Percentiles rank a stretch among this genome's conserved stretches.
Conservation (phyloP, 495 filamentous ascomycete species). For the Lepidopterella palustris region DNA sequence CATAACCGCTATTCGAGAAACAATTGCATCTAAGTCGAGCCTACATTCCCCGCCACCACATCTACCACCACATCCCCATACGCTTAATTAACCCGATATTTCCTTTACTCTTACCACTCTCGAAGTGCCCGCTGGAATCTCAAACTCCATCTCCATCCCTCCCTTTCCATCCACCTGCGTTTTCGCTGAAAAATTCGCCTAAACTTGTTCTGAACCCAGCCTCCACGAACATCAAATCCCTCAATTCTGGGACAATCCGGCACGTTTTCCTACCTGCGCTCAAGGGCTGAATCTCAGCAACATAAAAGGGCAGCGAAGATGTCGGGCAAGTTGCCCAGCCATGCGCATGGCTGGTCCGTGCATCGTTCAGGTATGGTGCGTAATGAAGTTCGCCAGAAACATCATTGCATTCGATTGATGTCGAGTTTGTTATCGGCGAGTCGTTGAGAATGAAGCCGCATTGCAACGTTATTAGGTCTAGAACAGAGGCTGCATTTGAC, state of each 20-base stretch:
- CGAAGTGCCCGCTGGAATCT: slow-evolving; percentile 42
- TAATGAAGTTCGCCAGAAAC: slow-evolving; percentile 52
- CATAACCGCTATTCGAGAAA: too few species aligned
- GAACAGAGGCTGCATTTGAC: slow-evolving; percentile 40
- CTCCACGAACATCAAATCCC: slow-evolving; percentile 45
- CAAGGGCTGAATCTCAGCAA: slow-evolving; percentile 49
- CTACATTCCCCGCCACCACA: not conserved
- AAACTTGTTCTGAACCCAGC: slow-evolving; percentile 52
- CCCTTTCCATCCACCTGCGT: slow-evolving; percentile 35
- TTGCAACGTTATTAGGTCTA: slow-evolving; percentile 51
- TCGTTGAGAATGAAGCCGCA: slow-evolving; percentile 61
- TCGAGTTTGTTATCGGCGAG: slow-evolving; percentile 54
- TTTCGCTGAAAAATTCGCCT: slow-evolving; percentile 46
- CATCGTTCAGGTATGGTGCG: slow-evolving; percentile 47
- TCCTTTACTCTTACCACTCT: slow-evolving; percentile 36
- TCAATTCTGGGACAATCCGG: slow-evolving; percentile 47
- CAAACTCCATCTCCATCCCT: slow-evolving; percentile 36
- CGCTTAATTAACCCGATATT: slow-evolving; percentile 9
- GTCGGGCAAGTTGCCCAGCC: slow-evolving; percentile 58
- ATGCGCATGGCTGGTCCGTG: slow-evolving; percentile 52
- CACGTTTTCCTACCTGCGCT: slow-evolving; percentile 46
- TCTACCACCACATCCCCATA: not conserved
- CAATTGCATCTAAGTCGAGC: not conserved
- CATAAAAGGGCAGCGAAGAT: slow-evolving; percentile 45
- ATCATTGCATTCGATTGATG: slow-evolving; percentile 54